A percentile compares a stretch with the other conserved stretches of the same genome.
Conservation (phyloP, 257 asterid species). For the Ilex asprella region DNA sequence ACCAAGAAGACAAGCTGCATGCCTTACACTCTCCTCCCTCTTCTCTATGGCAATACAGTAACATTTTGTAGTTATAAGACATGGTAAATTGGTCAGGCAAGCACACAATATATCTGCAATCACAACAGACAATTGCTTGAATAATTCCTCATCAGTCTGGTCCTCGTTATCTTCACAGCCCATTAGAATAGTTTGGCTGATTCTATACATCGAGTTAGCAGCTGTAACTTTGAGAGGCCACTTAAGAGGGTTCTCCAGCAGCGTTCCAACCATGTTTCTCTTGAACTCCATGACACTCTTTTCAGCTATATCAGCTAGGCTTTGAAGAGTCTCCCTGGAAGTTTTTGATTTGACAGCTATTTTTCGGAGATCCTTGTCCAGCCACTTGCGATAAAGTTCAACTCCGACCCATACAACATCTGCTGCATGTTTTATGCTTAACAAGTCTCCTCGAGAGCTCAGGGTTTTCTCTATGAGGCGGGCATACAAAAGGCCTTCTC, state of each 20-base stretch:
- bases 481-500: conserved; percentile 25
- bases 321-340: conserved; percentile 15
- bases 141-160: no score
- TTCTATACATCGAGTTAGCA: no score
- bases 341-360: conserved; percentile 16
- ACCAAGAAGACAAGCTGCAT: no score
- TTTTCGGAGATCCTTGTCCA: conserved; percentile 2
- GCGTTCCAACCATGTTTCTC: conserved; percentile 14
- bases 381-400: conserved; percentile 29
- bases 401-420: conserved; percentile 31
- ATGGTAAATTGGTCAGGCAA: no score
- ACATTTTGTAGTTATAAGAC: no score
- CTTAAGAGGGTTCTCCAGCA: conserved; percentile 14
- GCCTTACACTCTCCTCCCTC: no score
- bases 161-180: no score
- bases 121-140: no score
- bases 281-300: conserved; percentile 21
- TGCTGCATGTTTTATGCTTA: conserved; percentile 29
- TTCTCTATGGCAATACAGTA: no score
- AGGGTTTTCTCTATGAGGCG: conserved; percentile 21
- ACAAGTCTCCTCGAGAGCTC: conserved; percentile 12
- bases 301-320: conserved; percentile 23
- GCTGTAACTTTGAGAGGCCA: no score
- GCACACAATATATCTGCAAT: no score
- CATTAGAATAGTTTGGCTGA: no score